A percentile compares a stretch with the other conserved stretches of the same genome.
Conservation (phyloP, 371 early-diverging fungal genomes). For the Coemansia sp. region DNA sequence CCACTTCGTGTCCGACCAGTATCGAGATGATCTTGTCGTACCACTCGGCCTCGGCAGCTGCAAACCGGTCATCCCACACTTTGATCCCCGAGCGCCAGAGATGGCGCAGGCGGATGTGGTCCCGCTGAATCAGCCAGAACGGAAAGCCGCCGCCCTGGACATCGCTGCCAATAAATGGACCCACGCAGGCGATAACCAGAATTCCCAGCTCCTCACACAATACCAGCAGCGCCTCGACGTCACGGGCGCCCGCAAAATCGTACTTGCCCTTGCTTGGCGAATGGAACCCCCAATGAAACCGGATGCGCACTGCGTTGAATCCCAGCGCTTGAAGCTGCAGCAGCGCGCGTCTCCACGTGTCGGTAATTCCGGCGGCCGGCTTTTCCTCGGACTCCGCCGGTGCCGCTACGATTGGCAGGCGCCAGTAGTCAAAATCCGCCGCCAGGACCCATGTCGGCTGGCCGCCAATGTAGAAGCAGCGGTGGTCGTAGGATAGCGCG, state of each 20-base stretch:
- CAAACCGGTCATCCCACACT: slow-evolving; percentile 67
- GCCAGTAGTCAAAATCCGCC: slow-evolving; percentile 51
- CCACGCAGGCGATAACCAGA: slow-evolving; percentile 82
- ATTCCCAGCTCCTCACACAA: slow-evolving; percentile 75
- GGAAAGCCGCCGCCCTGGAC: slow-evolving; percentile 88
- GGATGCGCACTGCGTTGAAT: slow-evolving; percentile 81
- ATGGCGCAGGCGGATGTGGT: slow-evolving; percentile 74
- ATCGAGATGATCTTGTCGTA: slow-evolving; percentile 73
- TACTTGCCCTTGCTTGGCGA: slow-evolving; percentile 76
- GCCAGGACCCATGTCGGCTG: slow-evolving; percentile 39
- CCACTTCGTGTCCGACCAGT: slow-evolving; percentile 70
- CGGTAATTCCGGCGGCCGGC: slow-evolving; percentile 14
- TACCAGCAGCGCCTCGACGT: slow-evolving; percentile 69
- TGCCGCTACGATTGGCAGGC: slow-evolving; percentile 12
- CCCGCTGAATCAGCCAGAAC: slow-evolving; percentile 77
- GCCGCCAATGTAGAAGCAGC: slow-evolving; percentile 46
- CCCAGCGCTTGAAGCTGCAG: slow-evolving; percentile 72
- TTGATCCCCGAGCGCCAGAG: slow-evolving; percentile 67
- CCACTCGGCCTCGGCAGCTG: slow-evolving; percentile 72
- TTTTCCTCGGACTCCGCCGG: neutral
- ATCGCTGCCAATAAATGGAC: slow-evolving; percentile 88
- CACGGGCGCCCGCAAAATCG: slow-evolving; percentile 74
- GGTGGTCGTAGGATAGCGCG: slow-evolving; percentile 42
- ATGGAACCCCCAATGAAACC: slow-evolving; percentile 91
- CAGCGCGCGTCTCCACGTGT: slow-evolving; percentile 54